A percentile compares a stretch with the other conserved stretches of the same genome.
phyloP scores from a whole-genome alignment of 208 protist genomes.

The Leishmania amazonensis region DNA sequence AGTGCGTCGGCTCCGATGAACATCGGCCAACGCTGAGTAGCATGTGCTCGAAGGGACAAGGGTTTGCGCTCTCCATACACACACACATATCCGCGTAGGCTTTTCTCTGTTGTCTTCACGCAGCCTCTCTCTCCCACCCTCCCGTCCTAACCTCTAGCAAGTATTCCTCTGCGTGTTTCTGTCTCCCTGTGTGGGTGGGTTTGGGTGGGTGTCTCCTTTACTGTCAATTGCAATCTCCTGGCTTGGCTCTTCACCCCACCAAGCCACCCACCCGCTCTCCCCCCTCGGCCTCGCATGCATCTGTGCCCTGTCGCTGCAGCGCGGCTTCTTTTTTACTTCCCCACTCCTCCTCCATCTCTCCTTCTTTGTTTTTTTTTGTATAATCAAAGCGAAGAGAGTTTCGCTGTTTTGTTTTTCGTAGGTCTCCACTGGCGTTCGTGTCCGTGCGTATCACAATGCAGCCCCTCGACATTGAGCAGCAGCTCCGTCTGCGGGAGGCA shows the following conservation, averaged over 20 bases:
- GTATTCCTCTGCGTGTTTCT: background rate
- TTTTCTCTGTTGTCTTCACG: constrained; percentile 9
- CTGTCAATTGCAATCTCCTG: background rate
- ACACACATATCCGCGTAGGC: background rate
- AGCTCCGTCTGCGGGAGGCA: constrained; percentile 38
- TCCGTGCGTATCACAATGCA: constrained; percentile 8
- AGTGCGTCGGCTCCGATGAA: background rate
- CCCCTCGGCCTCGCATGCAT: background rate
- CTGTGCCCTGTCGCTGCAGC: background rate
- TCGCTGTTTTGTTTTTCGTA: background rate
- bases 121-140: background rate
- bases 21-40: background rate
- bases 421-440: background rate
- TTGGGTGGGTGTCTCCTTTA: background rate
- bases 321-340: background rate
- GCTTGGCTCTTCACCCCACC: background rate
- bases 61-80: background rate
- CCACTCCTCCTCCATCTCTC: background rate
- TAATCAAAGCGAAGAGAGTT: background rate
- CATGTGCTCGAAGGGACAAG: background rate
- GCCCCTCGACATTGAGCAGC: constrained; percentile 50
- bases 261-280: background rate
- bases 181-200: background rate
- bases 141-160: background rate
- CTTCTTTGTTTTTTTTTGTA: background rate